A percentile compares a stretch with the other conserved stretches of the same genome.
Conservation (phyloP, 345 rosid genomes). For the Mallotus nudiflorus region DNA sequence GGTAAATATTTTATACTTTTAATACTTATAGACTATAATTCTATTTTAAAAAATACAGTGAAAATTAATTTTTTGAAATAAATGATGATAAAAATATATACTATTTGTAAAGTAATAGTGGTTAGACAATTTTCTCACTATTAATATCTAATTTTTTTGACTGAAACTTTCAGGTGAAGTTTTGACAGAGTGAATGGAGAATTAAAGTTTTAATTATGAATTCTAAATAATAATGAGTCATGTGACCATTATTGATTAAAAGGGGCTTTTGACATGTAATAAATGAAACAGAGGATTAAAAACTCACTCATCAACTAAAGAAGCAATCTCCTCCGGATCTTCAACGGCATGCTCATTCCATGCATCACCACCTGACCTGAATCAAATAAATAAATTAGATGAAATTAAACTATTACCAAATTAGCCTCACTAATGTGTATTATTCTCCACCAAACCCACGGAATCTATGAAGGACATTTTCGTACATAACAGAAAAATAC, state of each 20-base stretch:
- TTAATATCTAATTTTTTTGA: too few species aligned
- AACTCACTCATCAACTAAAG: slow-evolving; percentile 80
- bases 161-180: background rate
- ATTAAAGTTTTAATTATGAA: background rate
- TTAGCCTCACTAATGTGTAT: background rate
- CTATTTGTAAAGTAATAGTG: too few species aligned
- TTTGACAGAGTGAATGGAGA: background rate
- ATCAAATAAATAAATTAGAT: too few species aligned
- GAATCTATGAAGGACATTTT: slow-evolving; percentile 16
- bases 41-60: too few species aligned
- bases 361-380: slow-evolving; percentile 44
- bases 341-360: slow-evolving; percentile 67
- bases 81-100: too few species aligned
- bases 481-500: background rate
- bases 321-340: slow-evolving; percentile 67
- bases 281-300: background rate
- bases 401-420: background rate
- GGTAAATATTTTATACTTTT: too few species aligned
- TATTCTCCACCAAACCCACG: too few species aligned
- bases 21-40: too few species aligned
- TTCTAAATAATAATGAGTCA: background rate
- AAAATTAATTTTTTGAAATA: too few species aligned
- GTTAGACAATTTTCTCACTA: too few species aligned
- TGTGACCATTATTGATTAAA: too few species aligned
- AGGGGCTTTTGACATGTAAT: background rate